Percentiles rank a stretch among this genome's conserved stretches.
Conservation (phyloP, 257 asterid species). For the Capsicum pubescens region DNA sequence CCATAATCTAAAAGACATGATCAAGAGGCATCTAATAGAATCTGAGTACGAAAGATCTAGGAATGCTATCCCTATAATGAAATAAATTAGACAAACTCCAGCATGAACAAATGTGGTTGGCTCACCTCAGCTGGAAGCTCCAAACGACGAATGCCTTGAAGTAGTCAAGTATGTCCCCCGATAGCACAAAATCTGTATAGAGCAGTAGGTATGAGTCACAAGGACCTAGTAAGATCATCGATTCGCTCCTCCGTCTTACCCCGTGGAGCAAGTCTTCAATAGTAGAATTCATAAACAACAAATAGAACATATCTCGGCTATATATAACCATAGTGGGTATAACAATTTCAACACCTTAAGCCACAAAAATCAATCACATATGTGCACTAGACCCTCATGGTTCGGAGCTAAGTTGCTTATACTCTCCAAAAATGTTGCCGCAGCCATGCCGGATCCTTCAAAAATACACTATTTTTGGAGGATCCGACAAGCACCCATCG, state of each 20-base stretch:
- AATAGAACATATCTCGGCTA: background rate
- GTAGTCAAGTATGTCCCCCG: background rate
- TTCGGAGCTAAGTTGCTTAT: background rate
- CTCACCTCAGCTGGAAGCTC: background rate
- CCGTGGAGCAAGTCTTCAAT: background rate
- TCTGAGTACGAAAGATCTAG: background rate
- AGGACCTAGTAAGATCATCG: conserved; percentile 1
- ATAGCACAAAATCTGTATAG: background rate
- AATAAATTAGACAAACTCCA: background rate
- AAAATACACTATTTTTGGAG: too few relatives aligned
- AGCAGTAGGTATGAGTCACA: conserved; percentile 6
- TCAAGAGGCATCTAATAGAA: background rate
- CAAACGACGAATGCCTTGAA: background rate
- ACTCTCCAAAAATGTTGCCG: too few relatives aligned
- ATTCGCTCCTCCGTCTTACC: background rate
- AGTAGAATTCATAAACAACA: background rate
- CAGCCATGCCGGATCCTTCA: too few relatives aligned
- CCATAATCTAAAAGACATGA: background rate
- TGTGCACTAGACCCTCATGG: background rate
- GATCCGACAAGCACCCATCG: too few relatives aligned
- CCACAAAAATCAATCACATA: background rate
- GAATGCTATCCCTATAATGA: background rate
- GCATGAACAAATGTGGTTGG: background rate
- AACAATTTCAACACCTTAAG: background rate
- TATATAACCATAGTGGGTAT: background rate